These are phyloP conservation scores for Pichia cactophila DNA, from an alignment of 1,139 yeast genomes.

Conservation along the genomic window DNA sequence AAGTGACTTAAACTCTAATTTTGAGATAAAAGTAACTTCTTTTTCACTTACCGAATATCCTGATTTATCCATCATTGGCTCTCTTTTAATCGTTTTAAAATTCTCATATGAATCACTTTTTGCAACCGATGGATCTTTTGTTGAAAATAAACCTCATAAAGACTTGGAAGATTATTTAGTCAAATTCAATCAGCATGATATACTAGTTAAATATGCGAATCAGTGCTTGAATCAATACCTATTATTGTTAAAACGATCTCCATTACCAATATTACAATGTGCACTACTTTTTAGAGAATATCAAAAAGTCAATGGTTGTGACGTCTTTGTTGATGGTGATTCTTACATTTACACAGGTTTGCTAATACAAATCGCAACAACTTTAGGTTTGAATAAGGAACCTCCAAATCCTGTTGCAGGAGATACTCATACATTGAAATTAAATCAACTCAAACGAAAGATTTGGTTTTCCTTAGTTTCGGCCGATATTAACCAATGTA, in stretches of 20 bases:
- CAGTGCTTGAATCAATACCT: conserved; percentile 44
- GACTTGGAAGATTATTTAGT: conserved; percentile 18
- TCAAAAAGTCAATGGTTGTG: conserved; percentile 27
- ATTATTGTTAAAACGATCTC: conserved; percentile 38
- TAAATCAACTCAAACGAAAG: conserved; percentile 39
- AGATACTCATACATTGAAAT: conserved; percentile 9
- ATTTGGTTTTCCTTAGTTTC: conserved; percentile 41
- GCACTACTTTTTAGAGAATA: conserved; percentile 39
- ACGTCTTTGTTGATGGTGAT: conserved; percentile 39
- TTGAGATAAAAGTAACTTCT: conserved; percentile 14
- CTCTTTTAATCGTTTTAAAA: conserved; percentile 36
- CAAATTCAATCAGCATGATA: background rate
- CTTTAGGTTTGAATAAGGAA: conserved; percentile 48
- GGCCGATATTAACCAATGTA: conserved; percentile 25
- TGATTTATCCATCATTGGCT: conserved; percentile 42
- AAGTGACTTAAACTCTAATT: background rate
- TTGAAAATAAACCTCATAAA: conserved; percentile 20
- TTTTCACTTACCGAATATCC: conserved; percentile 32
- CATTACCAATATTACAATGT: conserved; percentile 44
- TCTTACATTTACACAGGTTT: conserved; percentile 39
- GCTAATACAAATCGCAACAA: conserved; percentile 41
- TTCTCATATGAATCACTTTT: conserved; percentile 35
- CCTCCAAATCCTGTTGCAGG: conserved; percentile 30
- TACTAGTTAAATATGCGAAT: conserved; percentile 3
- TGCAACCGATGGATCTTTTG: conserved; percentile 27